These are phyloP conservation scores for Penicillium nordicum DNA, from an alignment of 2,329 filamentous ascomycete species.

Conservation along the genomic window DNA sequence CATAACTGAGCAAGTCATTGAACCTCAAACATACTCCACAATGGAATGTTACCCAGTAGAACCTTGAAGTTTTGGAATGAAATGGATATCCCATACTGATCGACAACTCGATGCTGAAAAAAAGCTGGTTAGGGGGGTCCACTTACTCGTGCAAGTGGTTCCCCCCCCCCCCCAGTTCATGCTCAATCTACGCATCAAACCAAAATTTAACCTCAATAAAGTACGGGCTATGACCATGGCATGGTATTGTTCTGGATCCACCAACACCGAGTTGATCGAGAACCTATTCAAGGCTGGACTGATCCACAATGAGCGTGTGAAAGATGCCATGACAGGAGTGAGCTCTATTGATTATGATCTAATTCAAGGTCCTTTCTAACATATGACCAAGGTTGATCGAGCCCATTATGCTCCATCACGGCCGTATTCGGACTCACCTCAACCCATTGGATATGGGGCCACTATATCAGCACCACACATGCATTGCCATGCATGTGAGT, in stretches of 20 bases:
- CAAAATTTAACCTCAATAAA: neutral
- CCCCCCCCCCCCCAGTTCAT: neutral
- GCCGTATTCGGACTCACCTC: constrained; percentile 72
- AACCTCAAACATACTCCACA: neutral
- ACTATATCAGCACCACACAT: constrained; percentile 73
- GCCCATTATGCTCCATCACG: constrained; percentile 70
- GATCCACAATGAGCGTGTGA: constrained; percentile 69
- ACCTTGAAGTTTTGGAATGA: neutral
- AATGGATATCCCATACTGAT: neutral
- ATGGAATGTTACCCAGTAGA: neutral
- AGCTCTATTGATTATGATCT: constrained; percentile 2
- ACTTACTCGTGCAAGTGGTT: neutral
- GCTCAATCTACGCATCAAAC: neutral
- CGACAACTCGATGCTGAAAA: neutral
- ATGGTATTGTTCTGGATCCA: constrained; percentile 76
- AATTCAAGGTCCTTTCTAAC: constrained; percentile 11
- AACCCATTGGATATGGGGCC: constrained; percentile 63
- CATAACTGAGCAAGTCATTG: neutral
- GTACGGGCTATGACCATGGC: constrained; percentile 61
- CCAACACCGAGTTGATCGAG: constrained; percentile 71
- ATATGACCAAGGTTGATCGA: constrained; percentile 67
- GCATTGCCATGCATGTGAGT: constrained; percentile 64
- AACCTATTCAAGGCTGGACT: constrained; percentile 71
- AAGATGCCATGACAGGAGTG: constrained; percentile 75
- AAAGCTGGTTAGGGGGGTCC: neutral